phyloP scores from a whole-genome alignment of 331 rosid genomes.

The Cucumis variabilis region DNA sequence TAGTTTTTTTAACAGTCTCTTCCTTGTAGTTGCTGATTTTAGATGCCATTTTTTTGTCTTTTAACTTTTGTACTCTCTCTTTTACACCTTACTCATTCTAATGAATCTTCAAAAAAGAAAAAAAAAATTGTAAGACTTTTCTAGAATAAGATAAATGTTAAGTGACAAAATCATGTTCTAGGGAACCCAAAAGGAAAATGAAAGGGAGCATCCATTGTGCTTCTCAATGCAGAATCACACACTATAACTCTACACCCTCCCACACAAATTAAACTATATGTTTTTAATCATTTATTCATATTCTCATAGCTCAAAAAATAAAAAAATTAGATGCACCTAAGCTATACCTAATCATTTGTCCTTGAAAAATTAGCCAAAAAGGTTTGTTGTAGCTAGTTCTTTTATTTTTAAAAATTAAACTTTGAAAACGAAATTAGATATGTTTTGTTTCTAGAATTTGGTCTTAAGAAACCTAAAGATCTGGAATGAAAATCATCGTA shows the following conservation, averaged over 20 bases:
- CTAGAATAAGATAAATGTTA: conserved; percentile 15
- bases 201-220: conserved; percentile 21
- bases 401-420: too few relatives aligned
- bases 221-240: not conserved
- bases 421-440: too few relatives aligned
- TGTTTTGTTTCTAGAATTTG: too few relatives aligned
- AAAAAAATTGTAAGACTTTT: not conserved
- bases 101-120: conserved; percentile 8
- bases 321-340: too few relatives aligned
- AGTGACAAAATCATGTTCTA: not conserved
- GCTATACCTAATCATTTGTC: too few relatives aligned
- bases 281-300: not conserved
- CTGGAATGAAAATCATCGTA: too few relatives aligned
- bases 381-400: too few relatives aligned
- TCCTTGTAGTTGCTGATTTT: conserved; percentile 3
- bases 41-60: conserved; percentile 25
- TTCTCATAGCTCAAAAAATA: too few relatives aligned
- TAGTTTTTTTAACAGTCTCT: not conserved
- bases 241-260: not conserved
- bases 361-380: too few relatives aligned
- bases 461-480: too few relatives aligned
- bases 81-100: conserved; percentile 4
- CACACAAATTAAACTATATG: too few relatives aligned
- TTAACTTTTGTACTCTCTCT: conserved; percentile 30
- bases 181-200: not conserved